Percentiles rank a stretch among this genome's conserved stretches.
phyloP scores from a whole-genome alignment of 257 asterid genomes.

The Parsonsia alboflavescens region DNA sequence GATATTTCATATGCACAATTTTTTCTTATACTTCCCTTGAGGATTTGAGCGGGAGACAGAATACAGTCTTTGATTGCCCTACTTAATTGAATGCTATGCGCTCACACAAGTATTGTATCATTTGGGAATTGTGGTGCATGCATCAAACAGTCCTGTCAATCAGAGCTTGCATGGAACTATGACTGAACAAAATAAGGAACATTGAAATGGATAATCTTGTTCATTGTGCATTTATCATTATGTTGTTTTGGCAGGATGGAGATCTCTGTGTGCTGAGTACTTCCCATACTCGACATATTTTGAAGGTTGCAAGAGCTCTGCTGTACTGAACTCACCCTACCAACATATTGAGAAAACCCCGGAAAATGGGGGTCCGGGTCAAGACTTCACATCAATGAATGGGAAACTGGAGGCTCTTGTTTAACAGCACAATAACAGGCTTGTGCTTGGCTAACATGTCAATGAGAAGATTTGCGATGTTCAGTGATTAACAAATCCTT shows the following conservation, averaged over 20 bases:
- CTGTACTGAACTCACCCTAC: conserved; percentile 29
- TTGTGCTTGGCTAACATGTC: conserved; percentile 20
- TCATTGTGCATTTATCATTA: neutral
- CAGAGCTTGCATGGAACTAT: neutral
- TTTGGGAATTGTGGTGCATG: neutral
- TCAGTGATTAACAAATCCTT: conserved; percentile 16
- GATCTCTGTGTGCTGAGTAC: conserved; percentile 61
- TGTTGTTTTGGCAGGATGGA: conserved; percentile 67
- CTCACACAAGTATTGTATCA: neutral
- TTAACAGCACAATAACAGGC: conserved; percentile 24
- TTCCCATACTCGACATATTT: conserved; percentile 73
- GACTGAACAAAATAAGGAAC: neutral
- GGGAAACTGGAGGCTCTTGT: conserved; percentile 65
- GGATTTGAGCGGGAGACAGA: neutral
- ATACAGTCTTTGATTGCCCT: neutral
- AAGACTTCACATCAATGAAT: conserved; percentile 26
- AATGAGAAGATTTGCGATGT: conserved; percentile 2
- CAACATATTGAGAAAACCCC: conserved; percentile 35
- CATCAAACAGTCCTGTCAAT: neutral
- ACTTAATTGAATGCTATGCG: neutral
- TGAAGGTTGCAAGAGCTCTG: conserved; percentile 72
- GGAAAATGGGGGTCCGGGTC: conserved; percentile 47
- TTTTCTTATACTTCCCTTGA: neutral
- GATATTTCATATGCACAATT: neutral
- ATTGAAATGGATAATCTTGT: neutral